Evolutionary conservation across 805 yeast genomes (phyloP), one percentile per base, ranked within the genome.

Genomic region (Spathaspora sp.): DNA sequence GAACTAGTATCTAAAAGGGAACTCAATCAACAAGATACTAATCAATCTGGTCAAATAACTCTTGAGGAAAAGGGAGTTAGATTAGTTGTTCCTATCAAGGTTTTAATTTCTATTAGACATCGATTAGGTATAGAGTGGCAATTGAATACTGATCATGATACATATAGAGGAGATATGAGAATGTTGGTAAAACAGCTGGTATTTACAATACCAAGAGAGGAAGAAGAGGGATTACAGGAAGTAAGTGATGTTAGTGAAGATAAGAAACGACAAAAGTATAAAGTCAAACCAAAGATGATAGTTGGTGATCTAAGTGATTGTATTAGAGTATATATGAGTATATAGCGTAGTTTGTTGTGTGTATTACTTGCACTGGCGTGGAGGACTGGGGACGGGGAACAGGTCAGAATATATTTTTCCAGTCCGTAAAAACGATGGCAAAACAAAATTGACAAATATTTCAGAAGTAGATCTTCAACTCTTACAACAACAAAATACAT

Each of bases 221-320:
- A 32, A 2, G 46, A 48, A 3, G 39, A 5, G 18, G 42, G 26
- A 23, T 6, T 5, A 12, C 35, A 47, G 28, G 31, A n/a, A n/a
- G 48, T 42, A 14, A 46, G 20, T 16, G 48, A 50, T 16, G 19
- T 3, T 29, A 28, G 31, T 12, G 42, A 42, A 10, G 47, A 49
- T 20, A 26, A 40, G 40, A 46, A 42, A 20, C 39, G 12, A 6
- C 14, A 31, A 19, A 31, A 45, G 8, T 45, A 42, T 10, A 49
- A 49, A 16, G 29, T 53, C n/a, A 7, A 2, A 4, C 11, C 42
- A 16, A 32, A 20, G 28, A 19, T 28, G 23, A 39, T 51, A 9
- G 31, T 54, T 19, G 55, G 55, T 12, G 47, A 52, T 42, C 31
- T 54, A 31, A 44, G 48, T 26, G 48, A 52, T 42, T 52, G 55